Conservation (phyloP, 768 basidiomycete species). For the Lentinula lateritia region DNA sequence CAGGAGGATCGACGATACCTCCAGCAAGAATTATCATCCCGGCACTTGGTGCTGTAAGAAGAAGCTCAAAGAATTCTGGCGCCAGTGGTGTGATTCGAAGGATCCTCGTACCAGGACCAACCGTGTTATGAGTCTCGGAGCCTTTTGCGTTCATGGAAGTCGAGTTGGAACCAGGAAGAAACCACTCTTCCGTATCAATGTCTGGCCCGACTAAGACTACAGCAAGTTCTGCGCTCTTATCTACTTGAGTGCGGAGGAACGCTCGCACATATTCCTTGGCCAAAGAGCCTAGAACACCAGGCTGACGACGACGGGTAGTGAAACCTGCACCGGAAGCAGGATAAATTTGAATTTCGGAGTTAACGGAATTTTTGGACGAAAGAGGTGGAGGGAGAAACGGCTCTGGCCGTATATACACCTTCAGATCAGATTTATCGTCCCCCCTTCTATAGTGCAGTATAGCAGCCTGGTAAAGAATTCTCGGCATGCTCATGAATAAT, state of each 20-base stretch:
- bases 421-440: conserved; percentile 22
- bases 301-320: neutral
- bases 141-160: neutral
- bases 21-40: neutral
- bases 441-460: conserved; percentile 43
- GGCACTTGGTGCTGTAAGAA: conserved; percentile 30
- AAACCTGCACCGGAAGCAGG: neutral
- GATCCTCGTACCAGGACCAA: conserved; percentile 14
- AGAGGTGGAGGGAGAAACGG: conserved; percentile 22
- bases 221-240: neutral
- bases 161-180: neutral
- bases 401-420: conserved; percentile 56
- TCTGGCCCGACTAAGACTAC: conserved; percentile 22
- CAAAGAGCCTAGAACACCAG: neutral
- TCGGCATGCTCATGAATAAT: conserved; percentile 48
- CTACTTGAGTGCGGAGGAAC: neutral
- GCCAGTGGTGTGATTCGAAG: conserved; percentile 39
- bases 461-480: conserved; percentile 61
- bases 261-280: neutral
- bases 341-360: neutral
- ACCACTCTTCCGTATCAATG: conserved; percentile 19
- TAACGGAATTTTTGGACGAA: neutral
- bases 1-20: neutral
- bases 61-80: conserved; percentile 40
- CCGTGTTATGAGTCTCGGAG: neutral